Conservation (phyloP, 2,329 filamentous ascomycete species). For the Ascochyta fabae region DNA sequence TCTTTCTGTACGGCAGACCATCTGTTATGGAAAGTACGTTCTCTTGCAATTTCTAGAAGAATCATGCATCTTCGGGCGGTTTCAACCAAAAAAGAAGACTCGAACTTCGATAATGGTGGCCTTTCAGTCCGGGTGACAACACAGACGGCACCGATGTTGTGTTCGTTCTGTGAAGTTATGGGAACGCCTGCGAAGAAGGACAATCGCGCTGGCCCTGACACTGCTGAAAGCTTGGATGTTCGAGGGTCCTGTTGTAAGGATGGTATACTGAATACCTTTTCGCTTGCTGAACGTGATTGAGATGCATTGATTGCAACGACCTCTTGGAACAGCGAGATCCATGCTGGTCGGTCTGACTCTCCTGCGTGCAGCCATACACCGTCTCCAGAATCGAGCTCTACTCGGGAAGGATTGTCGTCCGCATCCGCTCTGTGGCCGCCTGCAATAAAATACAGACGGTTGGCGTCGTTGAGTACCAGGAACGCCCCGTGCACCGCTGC, state of each 20-base stretch:
- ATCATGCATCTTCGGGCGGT: slow-evolving; percentile 18
- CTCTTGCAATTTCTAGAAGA: slow-evolving; percentile 17
- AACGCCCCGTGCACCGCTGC: slow-evolving; percentile 1
- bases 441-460: neutral
- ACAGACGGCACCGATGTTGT: slow-evolving; percentile 22
- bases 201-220: neutral
- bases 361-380: neutral
- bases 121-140: slow-evolving; percentile 11
- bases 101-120: neutral
- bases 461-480: neutral
- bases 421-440: neutral
- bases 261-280: neutral
- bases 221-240: neutral
- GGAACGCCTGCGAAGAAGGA: slow-evolving; percentile 18
- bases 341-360: neutral
- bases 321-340: neutral
- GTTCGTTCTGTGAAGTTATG: slow-evolving; percentile 10
- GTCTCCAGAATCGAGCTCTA: neutral
- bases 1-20: slow-evolving; percentile 6
- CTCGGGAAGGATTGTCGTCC: neutral
- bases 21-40: slow-evolving; percentile 12
- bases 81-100: slow-evolving; percentile 9
- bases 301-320: neutral
- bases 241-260: neutral
- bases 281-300: neutral